Conservation (phyloP, 495 filamentous ascomycete genomes). For the Penicillium crystallinum region DNA sequence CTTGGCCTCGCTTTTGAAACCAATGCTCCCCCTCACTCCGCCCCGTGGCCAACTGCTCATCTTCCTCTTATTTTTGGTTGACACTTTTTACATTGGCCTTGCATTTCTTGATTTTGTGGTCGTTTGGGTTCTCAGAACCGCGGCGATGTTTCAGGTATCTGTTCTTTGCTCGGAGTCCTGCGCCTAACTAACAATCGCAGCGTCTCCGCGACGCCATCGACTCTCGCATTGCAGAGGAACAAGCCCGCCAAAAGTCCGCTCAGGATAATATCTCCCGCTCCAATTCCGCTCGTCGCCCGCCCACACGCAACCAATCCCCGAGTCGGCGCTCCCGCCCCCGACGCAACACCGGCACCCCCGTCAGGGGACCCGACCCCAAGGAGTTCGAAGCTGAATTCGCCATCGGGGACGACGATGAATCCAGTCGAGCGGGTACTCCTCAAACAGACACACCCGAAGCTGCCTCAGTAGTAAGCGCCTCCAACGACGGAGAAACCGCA, state of each 20-base stretch:
- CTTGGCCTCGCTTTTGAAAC: slow-evolving; percentile 2
- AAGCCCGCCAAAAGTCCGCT: slow-evolving; percentile 63
- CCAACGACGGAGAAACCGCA: slow-evolving; percentile 19
- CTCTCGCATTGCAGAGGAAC: slow-evolving; percentile 81
- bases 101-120: slow-evolving; percentile 21
- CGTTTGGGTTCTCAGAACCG: slow-evolving; percentile 32
- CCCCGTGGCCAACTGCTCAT: slow-evolving; percentile 17
- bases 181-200: slow-evolving; percentile 37
- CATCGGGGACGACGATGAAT: slow-evolving; percentile 69
- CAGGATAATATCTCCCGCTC: slow-evolving; percentile 46
- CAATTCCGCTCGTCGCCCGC: slow-evolving; percentile 46
- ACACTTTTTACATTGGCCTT: slow-evolving; percentile 12
- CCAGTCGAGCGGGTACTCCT: slow-evolving; percentile 53
- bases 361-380: slow-evolving; percentile 67
- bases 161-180: background rate
- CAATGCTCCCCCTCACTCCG: slow-evolving; percentile 22
- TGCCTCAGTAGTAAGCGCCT: slow-evolving; percentile 16
- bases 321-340: slow-evolving; percentile 46
- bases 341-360: slow-evolving; percentile 48
- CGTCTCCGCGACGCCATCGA: slow-evolving; percentile 83
- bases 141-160: slow-evolving; percentile 47
- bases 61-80: slow-evolving; percentile 16
- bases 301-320: slow-evolving; percentile 48
- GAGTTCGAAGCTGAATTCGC: slow-evolving; percentile 80
- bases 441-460: slow-evolving; percentile 30